phyloP scores from a whole-genome alignment of 306 rosid genomes.

The Begonia masoniana region DNA sequence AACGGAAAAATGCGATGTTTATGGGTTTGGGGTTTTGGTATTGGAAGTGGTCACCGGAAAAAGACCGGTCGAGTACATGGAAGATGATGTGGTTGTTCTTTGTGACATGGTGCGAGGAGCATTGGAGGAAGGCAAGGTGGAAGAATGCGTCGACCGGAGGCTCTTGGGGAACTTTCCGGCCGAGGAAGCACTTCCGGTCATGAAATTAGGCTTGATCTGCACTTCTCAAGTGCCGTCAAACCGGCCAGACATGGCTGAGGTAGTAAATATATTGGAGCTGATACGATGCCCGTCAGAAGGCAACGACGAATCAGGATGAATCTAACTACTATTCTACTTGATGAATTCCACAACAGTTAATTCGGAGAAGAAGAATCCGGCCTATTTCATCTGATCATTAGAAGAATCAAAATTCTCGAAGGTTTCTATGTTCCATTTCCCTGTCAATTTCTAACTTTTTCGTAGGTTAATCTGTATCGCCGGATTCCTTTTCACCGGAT shows the following conservation, averaged over 20 bases:
- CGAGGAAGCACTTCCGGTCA: slow-evolving; percentile 87
- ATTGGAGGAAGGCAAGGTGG: slow-evolving; percentile 86
- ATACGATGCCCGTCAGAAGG: slow-evolving; percentile 94
- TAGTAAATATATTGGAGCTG: slow-evolving; percentile 89
- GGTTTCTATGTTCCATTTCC: slow-evolving; percentile 10
- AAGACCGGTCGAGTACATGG: slow-evolving; percentile 97
- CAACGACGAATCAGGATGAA: slow-evolving; percentile 64
- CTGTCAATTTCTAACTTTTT: slow-evolving; percentile 18
- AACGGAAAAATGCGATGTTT: slow-evolving; percentile 89
- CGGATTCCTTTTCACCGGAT: slow-evolving; percentile 98
- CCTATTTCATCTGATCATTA: slow-evolving; percentile 1
- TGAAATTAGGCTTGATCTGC: slow-evolving; percentile 87
- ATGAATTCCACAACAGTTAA: slow-evolving; percentile 28
- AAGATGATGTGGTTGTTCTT: slow-evolving; percentile 94
- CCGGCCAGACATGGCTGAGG: slow-evolving; percentile 97
- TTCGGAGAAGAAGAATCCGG: slow-evolving; percentile 99
- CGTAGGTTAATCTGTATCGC: slow-evolving; percentile 36
- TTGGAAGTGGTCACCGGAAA: slow-evolving; percentile 88
- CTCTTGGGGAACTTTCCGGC: slow-evolving; percentile 79
- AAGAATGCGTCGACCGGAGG: slow-evolving; percentile 74
- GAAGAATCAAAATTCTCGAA: slow-evolving; percentile 9
- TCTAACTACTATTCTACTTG: slow-evolving; percentile 19
- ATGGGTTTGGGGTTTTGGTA: slow-evolving; percentile 81
- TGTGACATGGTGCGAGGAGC: slow-evolving; percentile 97
- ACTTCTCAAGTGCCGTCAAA: slow-evolving; percentile 97